Percentiles rank a stretch among this genome's conserved stretches.
Evolutionary conservation across 139 green algal species (phyloP).

Genomic region (Pycnococcus provasolii): DNA sequence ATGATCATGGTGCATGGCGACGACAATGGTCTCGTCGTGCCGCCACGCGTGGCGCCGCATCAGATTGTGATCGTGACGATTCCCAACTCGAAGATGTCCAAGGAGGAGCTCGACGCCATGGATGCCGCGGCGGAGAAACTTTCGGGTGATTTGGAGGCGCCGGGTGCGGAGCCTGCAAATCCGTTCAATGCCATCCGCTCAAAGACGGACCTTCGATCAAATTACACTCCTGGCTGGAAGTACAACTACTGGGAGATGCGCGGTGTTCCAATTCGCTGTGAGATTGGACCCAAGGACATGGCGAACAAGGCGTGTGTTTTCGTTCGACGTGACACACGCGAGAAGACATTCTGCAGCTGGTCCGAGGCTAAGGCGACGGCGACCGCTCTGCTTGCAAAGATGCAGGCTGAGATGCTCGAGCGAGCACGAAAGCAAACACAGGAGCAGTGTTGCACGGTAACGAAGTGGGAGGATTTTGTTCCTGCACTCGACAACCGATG

Average conservation of each 20-base stretch:
- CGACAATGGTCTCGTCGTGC: constrained; percentile 92
- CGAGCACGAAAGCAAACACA: constrained; percentile 44
- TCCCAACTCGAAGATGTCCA: constrained; percentile 56
- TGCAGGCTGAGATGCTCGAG: constrained; percentile 75
- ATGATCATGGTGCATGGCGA: constrained; percentile 98
- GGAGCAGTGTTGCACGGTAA: constrained; percentile 48
- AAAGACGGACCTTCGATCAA: constrained; percentile 66
- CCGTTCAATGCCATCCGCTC: constrained; percentile 41
- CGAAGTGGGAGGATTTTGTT: constrained; percentile 89
- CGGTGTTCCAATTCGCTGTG: constrained; percentile 81
- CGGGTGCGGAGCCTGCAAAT: constrained; percentile 18
- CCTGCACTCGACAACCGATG: constrained; percentile 73
- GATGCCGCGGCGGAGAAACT: constrained; percentile 7
- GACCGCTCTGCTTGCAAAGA: constrained; percentile 18
- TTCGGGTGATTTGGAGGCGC: constrained; percentile 7
- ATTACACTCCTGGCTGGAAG: constrained; percentile 98
- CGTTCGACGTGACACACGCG: constrained; percentile 80
- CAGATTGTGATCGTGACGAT: constrained; percentile 82
- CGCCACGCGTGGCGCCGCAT: constrained; percentile 68
- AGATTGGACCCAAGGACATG: constrained; percentile 92
- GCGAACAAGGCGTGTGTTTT: constrained; percentile 61
- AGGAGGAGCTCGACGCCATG: constrained; percentile 46
- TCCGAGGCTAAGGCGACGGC: too few relatives aligned
- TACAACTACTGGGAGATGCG: constrained; percentile 99
- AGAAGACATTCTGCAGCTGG: constrained; percentile 43